Evolutionary conservation across 2,329 filamentous ascomycete genomes (phyloP).

Genomic region (Colletotrichum sp.): DNA sequence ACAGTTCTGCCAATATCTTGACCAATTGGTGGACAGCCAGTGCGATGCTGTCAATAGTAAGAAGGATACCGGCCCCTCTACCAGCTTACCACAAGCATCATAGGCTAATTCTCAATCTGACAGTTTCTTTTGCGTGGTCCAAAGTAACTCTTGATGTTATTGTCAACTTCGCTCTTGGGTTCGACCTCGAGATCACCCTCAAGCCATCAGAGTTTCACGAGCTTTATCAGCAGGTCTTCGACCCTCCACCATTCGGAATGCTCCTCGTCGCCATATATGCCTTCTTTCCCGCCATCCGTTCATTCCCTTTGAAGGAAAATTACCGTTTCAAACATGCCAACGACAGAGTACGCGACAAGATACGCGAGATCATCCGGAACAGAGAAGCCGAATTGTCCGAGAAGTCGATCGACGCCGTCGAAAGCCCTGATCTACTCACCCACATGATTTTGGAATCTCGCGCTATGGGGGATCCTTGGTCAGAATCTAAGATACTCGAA

Average conservation of each 20-base stretch:
- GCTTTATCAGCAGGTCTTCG: constrained; percentile 30
- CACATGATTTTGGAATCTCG: constrained; percentile 37
- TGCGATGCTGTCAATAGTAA: background rate
- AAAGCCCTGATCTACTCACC: constrained; percentile 31
- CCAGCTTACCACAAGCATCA: background rate
- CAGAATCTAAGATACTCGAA: constrained; percentile 37
- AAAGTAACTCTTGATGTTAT: constrained; percentile 40
- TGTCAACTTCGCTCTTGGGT: constrained; percentile 35
- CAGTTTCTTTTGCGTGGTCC: constrained; percentile 29
- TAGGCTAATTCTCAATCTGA: background rate
- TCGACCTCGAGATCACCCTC: constrained; percentile 35
- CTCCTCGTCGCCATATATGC: constrained; percentile 33
- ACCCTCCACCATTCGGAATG: constrained; percentile 25
- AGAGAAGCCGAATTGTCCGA: constrained; percentile 25
- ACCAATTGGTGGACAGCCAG: background rate
- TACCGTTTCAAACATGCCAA: constrained; percentile 37
- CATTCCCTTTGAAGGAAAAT: constrained; percentile 41
- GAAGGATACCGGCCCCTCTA: background rate
- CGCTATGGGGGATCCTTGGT: constrained; percentile 20
- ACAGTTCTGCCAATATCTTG: background rate
- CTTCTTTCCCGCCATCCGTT: constrained; percentile 36
- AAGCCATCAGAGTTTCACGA: constrained; percentile 28
- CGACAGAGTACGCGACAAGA: constrained; percentile 30
- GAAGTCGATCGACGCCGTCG: constrained; percentile 17
- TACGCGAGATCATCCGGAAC: constrained; percentile 29